Conservation (phyloP, 2,329 filamentous ascomycete species). For the Phyllachora maydis region DNA sequence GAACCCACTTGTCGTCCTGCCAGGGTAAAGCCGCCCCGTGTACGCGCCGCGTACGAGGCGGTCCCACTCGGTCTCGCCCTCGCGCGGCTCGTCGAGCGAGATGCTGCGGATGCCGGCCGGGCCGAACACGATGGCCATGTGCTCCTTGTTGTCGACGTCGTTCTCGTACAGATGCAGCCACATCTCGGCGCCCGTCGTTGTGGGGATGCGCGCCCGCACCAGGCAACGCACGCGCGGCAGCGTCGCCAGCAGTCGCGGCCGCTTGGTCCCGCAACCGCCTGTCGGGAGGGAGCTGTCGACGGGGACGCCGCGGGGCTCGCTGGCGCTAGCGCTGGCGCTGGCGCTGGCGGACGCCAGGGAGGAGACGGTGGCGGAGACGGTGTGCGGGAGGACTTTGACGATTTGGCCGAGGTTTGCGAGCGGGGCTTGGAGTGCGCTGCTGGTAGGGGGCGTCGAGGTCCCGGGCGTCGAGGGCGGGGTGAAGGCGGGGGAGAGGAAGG, state of each 20-base stretch:
- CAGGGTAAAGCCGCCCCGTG: constrained; percentile 68
- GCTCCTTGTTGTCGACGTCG: constrained; percentile 83
- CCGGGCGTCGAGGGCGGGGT: constrained; percentile 50
- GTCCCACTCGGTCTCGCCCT: constrained; percentile 69
- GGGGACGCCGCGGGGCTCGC: constrained; percentile 28
- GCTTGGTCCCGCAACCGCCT: constrained; percentile 39
- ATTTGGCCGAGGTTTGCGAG: constrained; percentile 10
- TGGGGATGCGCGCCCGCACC: constrained; percentile 86
- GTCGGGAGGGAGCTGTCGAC: constrained; percentile 37
- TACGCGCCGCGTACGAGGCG: constrained; percentile 92
- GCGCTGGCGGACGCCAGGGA: too few species aligned
- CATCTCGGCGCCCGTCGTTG: constrained; percentile 83
- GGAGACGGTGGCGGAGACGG: too few species aligned
- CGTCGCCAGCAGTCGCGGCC: constrained; percentile 50
- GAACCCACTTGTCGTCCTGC: constrained; percentile 55
- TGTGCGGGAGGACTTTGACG: too few species aligned
- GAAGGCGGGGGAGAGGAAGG: constrained; percentile 73
- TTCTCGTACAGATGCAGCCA: constrained; percentile 92
- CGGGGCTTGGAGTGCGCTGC: too few species aligned
- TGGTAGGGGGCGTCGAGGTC: constrained; percentile 26
- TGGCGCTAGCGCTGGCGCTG: too few species aligned
- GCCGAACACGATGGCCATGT: constrained; percentile 92
- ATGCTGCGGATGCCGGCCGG: constrained; percentile 58
- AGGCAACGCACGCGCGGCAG: constrained; percentile 82
- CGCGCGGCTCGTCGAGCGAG: constrained; percentile 47